phyloP scores from a whole-genome alignment of 257 asterid species.

The Nicotiana paniculata region DNA sequence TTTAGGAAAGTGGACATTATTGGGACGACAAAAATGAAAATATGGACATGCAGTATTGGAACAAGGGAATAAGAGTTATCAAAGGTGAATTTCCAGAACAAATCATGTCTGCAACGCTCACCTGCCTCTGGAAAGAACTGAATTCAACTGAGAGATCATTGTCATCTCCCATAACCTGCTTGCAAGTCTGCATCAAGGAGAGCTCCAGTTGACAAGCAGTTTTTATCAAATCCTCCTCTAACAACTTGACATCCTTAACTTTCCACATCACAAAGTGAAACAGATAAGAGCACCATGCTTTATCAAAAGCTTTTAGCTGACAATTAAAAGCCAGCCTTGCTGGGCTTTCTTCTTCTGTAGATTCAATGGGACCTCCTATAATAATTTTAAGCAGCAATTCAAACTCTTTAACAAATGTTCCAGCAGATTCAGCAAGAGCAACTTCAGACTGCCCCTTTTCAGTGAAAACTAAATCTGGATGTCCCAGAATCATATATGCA shows the following conservation, averaged over 20 bases:
- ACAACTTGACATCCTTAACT: slow-evolving; percentile 11
- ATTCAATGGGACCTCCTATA: slow-evolving; percentile 8
- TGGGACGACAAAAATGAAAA: neutral
- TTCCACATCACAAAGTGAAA: slow-evolving; percentile 23
- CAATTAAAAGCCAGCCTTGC: slow-evolving; percentile 6
- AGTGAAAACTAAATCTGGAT: slow-evolving; percentile 18
- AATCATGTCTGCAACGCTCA: neutral
- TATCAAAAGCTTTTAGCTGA: slow-evolving; percentile 21
- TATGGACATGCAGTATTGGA: neutral
- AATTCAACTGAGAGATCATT: slow-evolving; percentile 3
- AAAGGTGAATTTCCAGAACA: neutral
- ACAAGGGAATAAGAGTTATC: neutral
- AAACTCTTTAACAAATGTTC: slow-evolving; percentile 16
- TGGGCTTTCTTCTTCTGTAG: slow-evolving; percentile 1
- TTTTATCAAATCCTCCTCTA: slow-evolving; percentile 18
- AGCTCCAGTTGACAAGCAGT: slow-evolving; percentile 20
- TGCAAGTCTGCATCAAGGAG: slow-evolving; percentile 14
- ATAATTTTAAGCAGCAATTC: slow-evolving; percentile 18
- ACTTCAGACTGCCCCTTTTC: slow-evolving; percentile 6
- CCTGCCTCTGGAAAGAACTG: slow-evolving; percentile 20
- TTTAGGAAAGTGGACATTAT: neutral
- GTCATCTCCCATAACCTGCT: slow-evolving; percentile 11
- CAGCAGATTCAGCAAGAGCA: slow-evolving; percentile 16
- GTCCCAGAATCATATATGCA: slow-evolving; percentile 24
- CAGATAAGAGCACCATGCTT: slow-evolving; percentile 24